Conservation (phyloP, 179 eudicot species). For the Beta corolliflora region DNA sequence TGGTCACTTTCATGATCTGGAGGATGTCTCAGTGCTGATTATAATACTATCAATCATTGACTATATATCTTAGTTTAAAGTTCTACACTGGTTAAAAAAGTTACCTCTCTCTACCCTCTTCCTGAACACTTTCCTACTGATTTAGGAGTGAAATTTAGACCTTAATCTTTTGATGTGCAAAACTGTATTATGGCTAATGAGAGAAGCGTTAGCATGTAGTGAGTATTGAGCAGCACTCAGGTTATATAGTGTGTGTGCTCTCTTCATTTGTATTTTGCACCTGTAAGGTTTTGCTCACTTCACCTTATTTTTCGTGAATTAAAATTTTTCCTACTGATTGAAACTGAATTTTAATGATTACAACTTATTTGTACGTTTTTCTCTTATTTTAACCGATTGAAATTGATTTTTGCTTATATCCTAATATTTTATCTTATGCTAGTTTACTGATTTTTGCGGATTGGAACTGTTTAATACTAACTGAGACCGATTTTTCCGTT, state of each 20-base stretch:
- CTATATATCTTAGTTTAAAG: background rate
- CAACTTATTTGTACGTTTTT: background rate
- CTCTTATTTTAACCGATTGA: too few species aligned
- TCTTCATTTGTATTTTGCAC: too few species aligned
- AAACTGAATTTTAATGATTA: background rate
- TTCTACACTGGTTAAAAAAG: background rate
- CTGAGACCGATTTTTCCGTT: too few species aligned
- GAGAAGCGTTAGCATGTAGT: background rate
- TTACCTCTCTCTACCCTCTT: background rate
- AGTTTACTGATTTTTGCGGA: too few species aligned
- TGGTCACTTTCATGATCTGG: slow-evolving; percentile 1
- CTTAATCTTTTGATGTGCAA: background rate
- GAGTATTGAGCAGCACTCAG: background rate
- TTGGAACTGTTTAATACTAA: too few species aligned
- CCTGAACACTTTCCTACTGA: background rate
- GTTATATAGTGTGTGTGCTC: too few species aligned
- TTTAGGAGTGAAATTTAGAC: background rate
- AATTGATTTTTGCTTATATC: too few species aligned
- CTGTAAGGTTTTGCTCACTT: too few species aligned
- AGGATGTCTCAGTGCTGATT: background rate
- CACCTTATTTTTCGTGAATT: too few species aligned
- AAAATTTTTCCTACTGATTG: too few species aligned
- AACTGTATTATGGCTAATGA: background rate
- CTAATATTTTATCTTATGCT: too few species aligned
- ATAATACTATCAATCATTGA: background rate